Percentiles rank a stretch among this genome's conserved stretches.
Evolutionary conservation across 768 basidiomycete species (phyloP).

Genomic region (Collybiopsis confluens): DNA sequence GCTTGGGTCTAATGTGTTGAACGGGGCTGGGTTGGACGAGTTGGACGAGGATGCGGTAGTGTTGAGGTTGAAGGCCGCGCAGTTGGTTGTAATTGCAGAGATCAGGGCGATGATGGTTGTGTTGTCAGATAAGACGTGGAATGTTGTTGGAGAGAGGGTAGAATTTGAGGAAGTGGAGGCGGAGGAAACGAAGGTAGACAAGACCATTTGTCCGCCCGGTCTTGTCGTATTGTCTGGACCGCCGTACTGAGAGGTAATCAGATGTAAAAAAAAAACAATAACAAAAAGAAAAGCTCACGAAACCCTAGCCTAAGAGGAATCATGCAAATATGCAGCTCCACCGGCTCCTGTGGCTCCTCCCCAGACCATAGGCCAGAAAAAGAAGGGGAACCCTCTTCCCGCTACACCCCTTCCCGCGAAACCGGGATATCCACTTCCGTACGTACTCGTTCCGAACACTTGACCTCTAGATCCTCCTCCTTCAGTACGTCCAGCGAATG

Average conservation of each 20-base stretch:
- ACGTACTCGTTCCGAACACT: conserved; percentile 32
- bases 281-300: background rate
- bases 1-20: conserved; percentile 23
- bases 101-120: conserved; percentile 28
- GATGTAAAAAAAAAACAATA: background rate
- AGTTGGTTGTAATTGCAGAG: conserved; percentile 27
- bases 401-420: conserved; percentile 27
- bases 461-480: conserved; percentile 36
- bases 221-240: conserved; percentile 26
- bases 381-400: conserved; percentile 40
- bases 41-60: conserved; percentile 20
- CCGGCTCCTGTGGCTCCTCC: conserved; percentile 15
- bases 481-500: conserved; percentile 27
- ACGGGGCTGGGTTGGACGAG: conserved; percentile 18
- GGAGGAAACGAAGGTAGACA: conserved; percentile 25
- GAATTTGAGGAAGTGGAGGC: conserved; percentile 9
- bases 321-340: conserved; percentile 27
- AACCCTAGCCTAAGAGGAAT: conserved; percentile 26
- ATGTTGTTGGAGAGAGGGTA: conserved; percentile 19
- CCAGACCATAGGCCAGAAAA: conserved; percentile 47
- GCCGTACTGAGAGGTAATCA: conserved; percentile 32
- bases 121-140: conserved; percentile 32
- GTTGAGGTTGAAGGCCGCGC: conserved; percentile 25
- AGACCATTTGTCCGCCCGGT: conserved; percentile 28
- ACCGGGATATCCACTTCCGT: conserved; percentile 48